Base-by-base conservation (phyloP, 1,284 basidiomycete species). In the Rugiboletus extremiorientalis region DNA sequence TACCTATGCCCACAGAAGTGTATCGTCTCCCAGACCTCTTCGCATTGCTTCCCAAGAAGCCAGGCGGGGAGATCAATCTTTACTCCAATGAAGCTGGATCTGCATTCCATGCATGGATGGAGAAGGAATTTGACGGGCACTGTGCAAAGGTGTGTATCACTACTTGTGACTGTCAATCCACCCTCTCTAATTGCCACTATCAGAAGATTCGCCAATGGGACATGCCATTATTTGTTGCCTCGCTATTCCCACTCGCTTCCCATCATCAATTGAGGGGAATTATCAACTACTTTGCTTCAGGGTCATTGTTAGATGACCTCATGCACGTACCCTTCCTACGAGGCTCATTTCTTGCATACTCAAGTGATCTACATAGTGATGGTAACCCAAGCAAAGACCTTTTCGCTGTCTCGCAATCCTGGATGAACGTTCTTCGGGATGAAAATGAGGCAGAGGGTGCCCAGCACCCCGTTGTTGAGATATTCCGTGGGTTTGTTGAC, bases 11-110 rank as follows among this genome's bases (percentile, higher is more conserved):
- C 11, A 47, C 33, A 25, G 23, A 54, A 52, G 36, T 45, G 23
- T 64, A 58, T 33, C 60, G 52, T 27, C 47, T 66, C 37, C 65
- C 64, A 9, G 40, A 59, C 43, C 54, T 66, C 42, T 58, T 65
- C 7, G 34, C 31, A 10, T 27, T 65, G 4, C 54, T 65, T 40
- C 63, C 63, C 22, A 49, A 45, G 50, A 66, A 68, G 38, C 51
- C 63, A 20, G 58, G 67, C 3, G 61, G 55, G 15, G 47, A 53
- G 12, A 65, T 67, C 47, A 68, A 56, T 40, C 58, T 59, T 33
- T 15, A 33, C 31, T 33, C 10, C 31, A 33, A 33, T 11, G 11
- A 33, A 33, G 31, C 8, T 15, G 47, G 41, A 5, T 52, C 56
- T 27, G 31, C 15, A 33, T 33, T 33, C 31, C 10, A 33, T 33